Conservation (phyloP, 2,329 filamentous ascomycete species). For the Geoglossum cookeanum region DNA sequence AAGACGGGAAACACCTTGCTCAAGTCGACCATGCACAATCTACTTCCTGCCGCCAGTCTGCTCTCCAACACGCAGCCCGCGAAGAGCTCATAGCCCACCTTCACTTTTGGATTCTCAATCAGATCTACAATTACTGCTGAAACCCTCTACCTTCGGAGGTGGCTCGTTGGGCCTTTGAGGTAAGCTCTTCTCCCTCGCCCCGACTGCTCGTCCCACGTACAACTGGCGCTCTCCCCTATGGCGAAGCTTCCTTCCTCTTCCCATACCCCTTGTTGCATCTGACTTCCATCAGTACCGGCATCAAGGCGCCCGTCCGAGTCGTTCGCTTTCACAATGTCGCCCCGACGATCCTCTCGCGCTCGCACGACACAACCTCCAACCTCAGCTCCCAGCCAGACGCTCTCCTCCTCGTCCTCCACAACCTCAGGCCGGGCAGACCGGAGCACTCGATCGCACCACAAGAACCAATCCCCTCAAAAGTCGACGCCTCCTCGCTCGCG, state of each 20-base stretch:
- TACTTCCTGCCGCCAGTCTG: background rate
- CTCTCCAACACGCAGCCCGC: background rate
- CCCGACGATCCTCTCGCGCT: conserved; percentile 82
- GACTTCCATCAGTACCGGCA: background rate
- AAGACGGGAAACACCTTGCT: background rate
- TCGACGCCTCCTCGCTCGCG: conserved; percentile 42
- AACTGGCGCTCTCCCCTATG: background rate
- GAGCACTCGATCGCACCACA: conserved; percentile 50
- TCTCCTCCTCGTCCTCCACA: conserved; percentile 50
- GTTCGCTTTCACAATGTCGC: conserved; percentile 32
- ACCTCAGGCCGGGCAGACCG: conserved; percentile 60
- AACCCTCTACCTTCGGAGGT: background rate
- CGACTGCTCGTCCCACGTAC: background rate
- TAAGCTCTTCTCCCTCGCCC: background rate
- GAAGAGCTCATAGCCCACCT: background rate
- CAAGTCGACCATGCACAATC: background rate
- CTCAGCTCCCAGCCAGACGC: conserved; percentile 56
- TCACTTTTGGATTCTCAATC: background rate
- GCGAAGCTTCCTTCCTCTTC: background rate
- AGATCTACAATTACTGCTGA: background rate
- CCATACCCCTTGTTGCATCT: background rate
- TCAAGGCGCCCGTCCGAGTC: background rate
- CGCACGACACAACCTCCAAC: conserved; percentile 52
- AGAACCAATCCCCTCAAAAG: conserved; percentile 54
- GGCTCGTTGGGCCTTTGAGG: background rate